phyloP scores from a whole-genome alignment of 352 stramenopile genomes.

The Globisporangium okanoganense region DNA sequence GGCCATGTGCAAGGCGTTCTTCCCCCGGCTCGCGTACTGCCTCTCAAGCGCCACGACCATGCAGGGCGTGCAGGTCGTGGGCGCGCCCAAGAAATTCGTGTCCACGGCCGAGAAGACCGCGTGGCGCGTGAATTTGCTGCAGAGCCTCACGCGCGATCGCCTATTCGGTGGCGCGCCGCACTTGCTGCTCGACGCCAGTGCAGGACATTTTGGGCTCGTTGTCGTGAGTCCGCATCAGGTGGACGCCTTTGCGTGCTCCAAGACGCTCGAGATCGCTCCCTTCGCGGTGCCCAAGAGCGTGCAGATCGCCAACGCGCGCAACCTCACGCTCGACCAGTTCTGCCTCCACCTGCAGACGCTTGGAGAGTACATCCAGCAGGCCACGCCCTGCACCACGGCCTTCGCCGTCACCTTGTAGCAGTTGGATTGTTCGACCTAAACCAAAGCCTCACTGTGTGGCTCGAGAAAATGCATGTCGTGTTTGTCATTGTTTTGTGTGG shows the following conservation, averaged over 20 bases:
- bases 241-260: constrained; percentile 46
- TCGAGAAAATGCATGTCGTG: neutral
- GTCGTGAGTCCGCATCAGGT: constrained; percentile 57
- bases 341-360: constrained; percentile 48
- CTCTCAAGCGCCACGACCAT: constrained; percentile 43
- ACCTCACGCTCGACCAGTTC: constrained; percentile 52
- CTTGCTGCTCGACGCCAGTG: constrained; percentile 29
- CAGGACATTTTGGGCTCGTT: constrained; percentile 54
- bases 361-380: constrained; percentile 47
- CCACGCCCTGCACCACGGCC: constrained; percentile 44
- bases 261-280: constrained; percentile 49
- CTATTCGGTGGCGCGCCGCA: constrained; percentile 46
- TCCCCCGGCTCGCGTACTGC: constrained; percentile 59
- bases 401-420: constrained; percentile 50
- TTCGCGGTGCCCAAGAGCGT: constrained; percentile 62
- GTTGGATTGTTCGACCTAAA: neutral
- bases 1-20: constrained; percentile 54
- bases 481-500: neutral
- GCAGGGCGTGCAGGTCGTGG: constrained; percentile 58
- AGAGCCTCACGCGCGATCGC: constrained; percentile 52
- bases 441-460: neutral
- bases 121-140: constrained; percentile 50
- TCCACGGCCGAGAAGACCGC: constrained; percentile 43
- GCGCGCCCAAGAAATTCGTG: constrained; percentile 48
- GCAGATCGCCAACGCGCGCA: constrained; percentile 41